Evolutionary conservation across 2,329 filamentous ascomycete species (phyloP).

Genomic region (Colletotrichum abscissum): DNA sequence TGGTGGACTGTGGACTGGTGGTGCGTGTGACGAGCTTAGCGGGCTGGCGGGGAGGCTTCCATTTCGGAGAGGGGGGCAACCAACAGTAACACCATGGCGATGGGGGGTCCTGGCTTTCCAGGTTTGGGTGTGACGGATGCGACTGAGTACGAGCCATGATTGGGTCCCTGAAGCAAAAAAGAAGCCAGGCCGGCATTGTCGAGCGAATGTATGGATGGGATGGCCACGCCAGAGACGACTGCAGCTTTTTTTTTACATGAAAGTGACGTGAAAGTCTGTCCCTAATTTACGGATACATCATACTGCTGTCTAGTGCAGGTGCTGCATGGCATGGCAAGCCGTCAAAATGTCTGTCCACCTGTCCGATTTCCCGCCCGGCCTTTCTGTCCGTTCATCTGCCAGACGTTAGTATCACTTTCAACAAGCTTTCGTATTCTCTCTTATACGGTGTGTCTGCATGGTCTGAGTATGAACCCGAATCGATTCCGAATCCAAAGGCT

Average conservation of each 20-base stretch:
- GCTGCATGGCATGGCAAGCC: neutral
- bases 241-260: neutral
- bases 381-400: neutral
- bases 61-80: slow-evolving; percentile 5
- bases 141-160: slow-evolving; percentile 8
- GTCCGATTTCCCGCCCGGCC: neutral
- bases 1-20: neutral
- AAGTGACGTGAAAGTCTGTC: neutral
- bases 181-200: slow-evolving; percentile 6
- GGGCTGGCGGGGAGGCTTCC: neutral
- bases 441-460: neutral
- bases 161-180: slow-evolving; percentile 6
- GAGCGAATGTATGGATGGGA: neutral
- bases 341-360: neutral
- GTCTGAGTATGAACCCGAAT: too few relatives aligned
- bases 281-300: neutral
- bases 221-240: neutral
- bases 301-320: neutral
- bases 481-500: neutral
- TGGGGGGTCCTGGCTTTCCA: neutral
- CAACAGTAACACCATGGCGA: neutral
- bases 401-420: neutral
- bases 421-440: neutral
- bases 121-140: neutral
- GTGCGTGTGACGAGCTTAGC: slow-evolving; percentile 28